Evolutionary conservation across 345 rosid genomes (phyloP), one percentile per base, ranked within the genome.

Genomic region (Draba incana): DNA sequence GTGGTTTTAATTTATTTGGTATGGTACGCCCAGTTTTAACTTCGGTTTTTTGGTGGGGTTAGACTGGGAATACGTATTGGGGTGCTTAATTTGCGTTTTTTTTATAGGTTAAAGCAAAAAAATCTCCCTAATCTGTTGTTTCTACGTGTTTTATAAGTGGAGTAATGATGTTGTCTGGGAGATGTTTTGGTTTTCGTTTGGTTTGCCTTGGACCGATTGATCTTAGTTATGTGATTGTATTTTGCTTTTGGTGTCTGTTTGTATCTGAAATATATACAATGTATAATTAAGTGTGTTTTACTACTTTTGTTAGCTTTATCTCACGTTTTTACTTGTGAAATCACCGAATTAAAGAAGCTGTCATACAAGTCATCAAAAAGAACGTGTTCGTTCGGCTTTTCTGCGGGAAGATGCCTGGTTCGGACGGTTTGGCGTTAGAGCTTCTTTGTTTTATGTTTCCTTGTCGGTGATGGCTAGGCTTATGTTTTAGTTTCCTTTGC

Each of bases 121-220:
- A 62, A 47, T 68, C 65, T 75, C 74, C 68, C 69, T 38, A 62
- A 20, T 62, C 57, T 68, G 74, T 75, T 68, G 74, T 75, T 54
- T 75, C 78, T 75, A 62, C 74, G 74, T 75, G 74, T 75, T 75
- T 68, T 75, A 27, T 0, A 68, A 75, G 74, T 68, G 70, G 70
- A 75, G 72, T 75, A 39, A 75, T 62, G 58, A 62, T 62, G 64
- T 74, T 15, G 9, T 74, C 39, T 53, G 69, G 68, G 64, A 62
- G 70, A 48, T 66, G 51, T 33, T 45, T 51, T 69, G 48, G 30
- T 14, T 23, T 35, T 39, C 1, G 14, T 72, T 28, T 28, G 33
- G 0, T 62, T 70, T 65, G 54, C 12, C 49, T 44, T 24, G 62
- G 10, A 44, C 24, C 10, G 8, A 37, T 14, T 42, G 46, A 4